Percentiles rank a stretch among this genome's conserved stretches.
Conservation (phyloP, 1,284 basidiomycete species). For the Ustilago shanxiensis region DNA sequence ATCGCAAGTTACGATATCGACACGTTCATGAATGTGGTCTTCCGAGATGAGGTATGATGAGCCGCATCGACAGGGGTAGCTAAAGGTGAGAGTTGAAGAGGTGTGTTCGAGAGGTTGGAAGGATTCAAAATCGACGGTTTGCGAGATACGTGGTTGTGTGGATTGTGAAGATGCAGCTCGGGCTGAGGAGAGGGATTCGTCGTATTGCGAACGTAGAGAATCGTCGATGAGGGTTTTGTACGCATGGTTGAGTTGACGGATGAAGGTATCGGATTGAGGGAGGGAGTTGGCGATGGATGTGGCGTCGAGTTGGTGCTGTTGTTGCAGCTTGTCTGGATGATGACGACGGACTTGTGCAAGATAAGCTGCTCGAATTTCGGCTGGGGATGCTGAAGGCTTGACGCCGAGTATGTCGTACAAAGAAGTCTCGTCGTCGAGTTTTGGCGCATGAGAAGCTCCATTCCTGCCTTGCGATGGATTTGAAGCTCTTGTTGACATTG, state of each 20-base stretch:
- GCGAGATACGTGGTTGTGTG: conserved; percentile 28
- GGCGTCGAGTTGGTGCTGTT: conserved; percentile 26
- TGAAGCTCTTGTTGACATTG: neutral
- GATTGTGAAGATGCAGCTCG: conserved; percentile 10
- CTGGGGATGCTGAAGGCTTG: conserved; percentile 21
- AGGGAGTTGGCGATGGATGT: conserved; percentile 10
- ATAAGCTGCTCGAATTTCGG: conserved; percentile 47
- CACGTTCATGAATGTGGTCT: conserved; percentile 24
- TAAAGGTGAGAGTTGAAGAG: conserved; percentile 17
- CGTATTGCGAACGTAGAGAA: conserved; percentile 24
- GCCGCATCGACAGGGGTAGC: conserved; percentile 40
- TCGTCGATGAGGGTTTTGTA: conserved; percentile 44
- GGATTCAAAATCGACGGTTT: conserved; percentile 37
- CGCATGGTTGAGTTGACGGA: conserved; percentile 41
- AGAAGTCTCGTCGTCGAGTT: neutral
- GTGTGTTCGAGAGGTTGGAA: conserved; percentile 20
- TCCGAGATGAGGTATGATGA: conserved; percentile 24
- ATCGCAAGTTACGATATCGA: conserved; percentile 40
- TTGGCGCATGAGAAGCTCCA: neutral
- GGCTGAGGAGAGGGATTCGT: conserved; percentile 17
- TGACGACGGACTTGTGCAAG: conserved; percentile 38
- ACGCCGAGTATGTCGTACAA: conserved; percentile 33
- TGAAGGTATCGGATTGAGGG: conserved; percentile 26
- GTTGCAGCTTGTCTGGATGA: conserved; percentile 53
- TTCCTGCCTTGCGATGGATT: neutral